Evolutionary conservation across 257 asterid genomes (phyloP), one percentile per base, ranked within the genome.

Genomic region (Verbena officinalis): DNA sequence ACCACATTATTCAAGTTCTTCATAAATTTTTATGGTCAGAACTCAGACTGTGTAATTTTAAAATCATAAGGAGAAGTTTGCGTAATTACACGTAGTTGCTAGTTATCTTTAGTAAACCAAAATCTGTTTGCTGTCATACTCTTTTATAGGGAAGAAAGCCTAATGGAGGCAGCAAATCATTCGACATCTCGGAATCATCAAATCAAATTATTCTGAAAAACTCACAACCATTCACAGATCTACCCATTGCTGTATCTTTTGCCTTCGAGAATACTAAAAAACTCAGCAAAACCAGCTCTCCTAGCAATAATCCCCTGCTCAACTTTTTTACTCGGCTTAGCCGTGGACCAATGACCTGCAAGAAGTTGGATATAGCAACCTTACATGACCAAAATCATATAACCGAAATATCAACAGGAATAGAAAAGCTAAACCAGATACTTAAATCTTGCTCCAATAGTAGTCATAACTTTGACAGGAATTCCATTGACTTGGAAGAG

Each of bases 401-500:
- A n/a, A 73, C 72, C 40, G 85, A 82, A 51, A 72, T 79, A 54
- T 82, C 88, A 4, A 74, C 67, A 67, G 85, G 80, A 38, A 69
- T 44, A 15, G 21, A 44, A 3, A 44, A 44, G 21, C 8, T 44
- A 4, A 44, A 44, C 21, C 50, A 44, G 21, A n/a, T 83, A 71
- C 74, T 79, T 30, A 65, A 58, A 72, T 61, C 80, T 0, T 75
- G 75, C 49, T 70, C 86, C 42, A 71, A 71, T 53, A 83, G 84
- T 39, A 82, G 45, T 69, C 70, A 67, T 82, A 80, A 10, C 74
- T 80, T 34, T 80, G 62, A 73, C 67, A 73, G 89, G 86, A 12
- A 27, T 27, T 84, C 89, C 36, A 75, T 80, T 78, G 84, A 83
- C 51, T 74, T 83, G 77, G 89, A 83, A 68, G 78, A 81, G 66